Evolutionary conservation across 1,284 basidiomycete species (phyloP).

Genomic region (Trichosporon coremiiforme): DNA sequence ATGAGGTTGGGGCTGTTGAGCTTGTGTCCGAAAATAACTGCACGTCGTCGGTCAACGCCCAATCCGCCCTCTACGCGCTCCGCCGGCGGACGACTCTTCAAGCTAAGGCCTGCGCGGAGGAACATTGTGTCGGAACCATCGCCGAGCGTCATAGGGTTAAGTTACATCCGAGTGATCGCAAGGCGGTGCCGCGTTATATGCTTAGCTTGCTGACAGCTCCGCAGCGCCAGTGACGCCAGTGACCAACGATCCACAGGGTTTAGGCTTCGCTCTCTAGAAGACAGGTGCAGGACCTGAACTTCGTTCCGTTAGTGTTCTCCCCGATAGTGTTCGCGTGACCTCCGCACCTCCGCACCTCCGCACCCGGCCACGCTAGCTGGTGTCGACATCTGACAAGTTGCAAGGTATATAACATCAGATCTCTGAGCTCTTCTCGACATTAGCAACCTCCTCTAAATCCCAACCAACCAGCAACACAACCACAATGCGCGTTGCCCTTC

Average conservation of each 20-base stretch:
- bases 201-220: not conserved
- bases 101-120: not conserved
- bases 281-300: not conserved
- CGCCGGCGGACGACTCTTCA: no score
- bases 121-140: not conserved
- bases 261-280: not conserved
- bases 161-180: not conserved
- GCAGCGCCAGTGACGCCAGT: no score
- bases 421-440: not conserved
- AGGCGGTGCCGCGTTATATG: not conserved
- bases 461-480: not conserved
- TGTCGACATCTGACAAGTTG: not conserved
- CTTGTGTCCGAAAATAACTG: not conserved
- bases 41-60: not conserved
- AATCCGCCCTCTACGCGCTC: no score
- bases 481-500: not conserved
- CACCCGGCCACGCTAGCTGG: not conserved
- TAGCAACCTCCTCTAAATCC: not conserved
- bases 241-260: not conserved
- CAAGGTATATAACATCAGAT: conserved; percentile 1
- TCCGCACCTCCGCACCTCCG: not conserved
- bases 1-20: no score
- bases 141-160: not conserved
- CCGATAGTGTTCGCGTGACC: not conserved
- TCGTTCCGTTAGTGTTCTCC: no score